phyloP scores from a whole-genome alignment of 1,284 basidiomycete genomes.

The Malassezia brasiliensis region DNA sequence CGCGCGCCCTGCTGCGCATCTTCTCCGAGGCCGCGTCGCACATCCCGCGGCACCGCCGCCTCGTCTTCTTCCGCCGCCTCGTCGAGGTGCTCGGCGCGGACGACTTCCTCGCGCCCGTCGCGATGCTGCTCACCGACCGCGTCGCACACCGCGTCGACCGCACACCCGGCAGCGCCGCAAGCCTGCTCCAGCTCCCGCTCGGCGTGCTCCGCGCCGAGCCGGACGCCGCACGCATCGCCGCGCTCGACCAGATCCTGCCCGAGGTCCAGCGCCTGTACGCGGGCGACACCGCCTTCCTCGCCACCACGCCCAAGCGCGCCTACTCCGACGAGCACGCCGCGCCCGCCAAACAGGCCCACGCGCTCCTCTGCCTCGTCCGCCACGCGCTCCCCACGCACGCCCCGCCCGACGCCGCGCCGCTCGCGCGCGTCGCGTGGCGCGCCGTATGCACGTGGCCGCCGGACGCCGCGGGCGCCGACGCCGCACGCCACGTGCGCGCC shows the following conservation, averaged over 20 bases:
- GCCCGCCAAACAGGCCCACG: conserved; percentile 27
- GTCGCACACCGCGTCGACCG: conserved; percentile 62
- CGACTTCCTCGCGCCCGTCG: conserved; percentile 73
- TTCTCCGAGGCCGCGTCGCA: conserved; percentile 80
- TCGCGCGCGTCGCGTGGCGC: conserved; percentile 1
- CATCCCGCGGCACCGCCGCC: conserved; percentile 74
- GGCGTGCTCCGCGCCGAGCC: conserved; percentile 56
- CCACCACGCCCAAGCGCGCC: conserved; percentile 28
- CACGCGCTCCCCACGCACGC: conserved; percentile 19
- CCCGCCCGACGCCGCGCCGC: too few species aligned
- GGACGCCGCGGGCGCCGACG: background rate
- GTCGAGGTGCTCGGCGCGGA: conserved; percentile 69
- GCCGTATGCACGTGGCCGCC: conserved; percentile 3
- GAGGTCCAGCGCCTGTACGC: conserved; percentile 28
- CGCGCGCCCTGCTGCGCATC: conserved; percentile 62
- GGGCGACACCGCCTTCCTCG: conserved; percentile 30
- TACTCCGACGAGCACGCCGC: conserved; percentile 35
- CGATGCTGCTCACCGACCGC: conserved; percentile 77
- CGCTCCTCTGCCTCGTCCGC: conserved; percentile 30
- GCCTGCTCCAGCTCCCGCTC: conserved; percentile 60
- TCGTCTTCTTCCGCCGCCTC: conserved; percentile 84
- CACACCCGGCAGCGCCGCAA: conserved; percentile 51
- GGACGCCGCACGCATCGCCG: conserved; percentile 55
- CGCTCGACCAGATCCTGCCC: conserved; percentile 30
- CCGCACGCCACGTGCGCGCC: conserved; percentile 19